Evolutionary conservation across 768 basidiomycete genomes (phyloP).

Genomic region (Hericium coralloides): DNA sequence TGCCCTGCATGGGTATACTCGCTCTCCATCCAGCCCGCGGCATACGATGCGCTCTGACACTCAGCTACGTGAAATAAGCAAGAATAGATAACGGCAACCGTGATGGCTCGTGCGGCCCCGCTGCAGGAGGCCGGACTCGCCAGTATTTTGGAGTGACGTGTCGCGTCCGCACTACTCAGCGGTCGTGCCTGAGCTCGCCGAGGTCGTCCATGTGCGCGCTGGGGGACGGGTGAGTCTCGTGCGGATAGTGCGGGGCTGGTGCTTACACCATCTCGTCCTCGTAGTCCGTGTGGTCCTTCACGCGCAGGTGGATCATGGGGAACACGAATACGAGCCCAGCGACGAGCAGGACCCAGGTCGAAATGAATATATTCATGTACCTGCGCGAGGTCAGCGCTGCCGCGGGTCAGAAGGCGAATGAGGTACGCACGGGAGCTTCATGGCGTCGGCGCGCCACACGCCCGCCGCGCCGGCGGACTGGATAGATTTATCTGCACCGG

Average conservation of each 20-base stretch:
- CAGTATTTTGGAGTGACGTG: background rate
- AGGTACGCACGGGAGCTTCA: slow-evolving; percentile 45
- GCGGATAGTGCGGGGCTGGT: too few species aligned
- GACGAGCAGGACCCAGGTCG: slow-evolving; percentile 65
- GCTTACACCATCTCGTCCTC: slow-evolving; percentile 41
- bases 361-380: slow-evolving; percentile 65
- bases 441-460: slow-evolving; percentile 62
- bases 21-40: too few species aligned
- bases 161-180: too few species aligned
- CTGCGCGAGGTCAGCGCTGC: slow-evolving; percentile 11
- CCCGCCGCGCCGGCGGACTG: slow-evolving; percentile 73
- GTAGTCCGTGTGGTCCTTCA: slow-evolving; percentile 48
- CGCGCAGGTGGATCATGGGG: slow-evolving; percentile 66
- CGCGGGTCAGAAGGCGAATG: background rate
- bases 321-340: slow-evolving; percentile 57
- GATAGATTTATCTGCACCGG: slow-evolving; percentile 49
- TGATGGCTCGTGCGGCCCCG: too few species aligned
- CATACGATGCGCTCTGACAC: too few species aligned
- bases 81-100: too few species aligned
- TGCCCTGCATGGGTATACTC: too few species aligned
- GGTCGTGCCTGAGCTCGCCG: too few species aligned
- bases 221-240: too few species aligned
- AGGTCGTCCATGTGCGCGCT: too few species aligned
- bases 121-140: too few species aligned
- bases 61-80: too few species aligned